Evolutionary conservation across 2,329 filamentous ascomycete species (phyloP).

Genomic region (Blumeriella jaapii): DNA sequence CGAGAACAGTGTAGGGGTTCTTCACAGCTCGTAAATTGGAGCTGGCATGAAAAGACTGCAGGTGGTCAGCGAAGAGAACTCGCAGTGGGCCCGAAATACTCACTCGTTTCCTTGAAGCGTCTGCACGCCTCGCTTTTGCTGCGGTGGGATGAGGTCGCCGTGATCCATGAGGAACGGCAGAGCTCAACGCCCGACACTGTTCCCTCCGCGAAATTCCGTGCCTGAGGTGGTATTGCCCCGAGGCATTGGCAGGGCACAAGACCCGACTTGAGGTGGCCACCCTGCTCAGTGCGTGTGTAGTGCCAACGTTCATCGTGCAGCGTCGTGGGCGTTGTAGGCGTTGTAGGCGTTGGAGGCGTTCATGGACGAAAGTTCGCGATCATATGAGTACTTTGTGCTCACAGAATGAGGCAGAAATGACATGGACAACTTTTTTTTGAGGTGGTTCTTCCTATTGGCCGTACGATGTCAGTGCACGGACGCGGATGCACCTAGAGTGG

Average conservation of each 20-base stretch:
- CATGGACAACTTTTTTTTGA: no score
- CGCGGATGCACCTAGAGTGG: no score
- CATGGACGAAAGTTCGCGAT: no score
- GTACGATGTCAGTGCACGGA: no score
- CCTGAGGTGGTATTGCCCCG: constrained; percentile 14
- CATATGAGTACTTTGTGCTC: no score
- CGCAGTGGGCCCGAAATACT: constrained; percentile 4
- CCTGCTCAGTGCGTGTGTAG: constrained; percentile 24
- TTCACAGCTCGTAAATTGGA: constrained; percentile 31
- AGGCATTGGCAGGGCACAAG: constrained; percentile 19
- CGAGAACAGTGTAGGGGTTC: constrained; percentile 81
- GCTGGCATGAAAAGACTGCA: constrained; percentile 25
- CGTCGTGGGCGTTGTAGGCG: not conserved
- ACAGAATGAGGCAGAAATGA: no score
- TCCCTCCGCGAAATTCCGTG: constrained; percentile 11
- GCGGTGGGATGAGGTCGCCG: constrained; percentile 5
- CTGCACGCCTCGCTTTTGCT: not conserved
- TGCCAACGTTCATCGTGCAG: constrained; percentile 23
- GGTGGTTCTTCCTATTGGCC: no score
- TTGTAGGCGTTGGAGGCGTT: not conserved
- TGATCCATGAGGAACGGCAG: constrained; percentile 1
- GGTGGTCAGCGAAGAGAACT: not conserved
- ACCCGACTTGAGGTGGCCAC: constrained; percentile 23
- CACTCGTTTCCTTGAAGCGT: constrained; percentile 19
- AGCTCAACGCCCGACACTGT: constrained; percentile 18